Evolutionary conservation across 768 basidiomycete species (phyloP).

Genomic region (Termitomyces sp.): DNA sequence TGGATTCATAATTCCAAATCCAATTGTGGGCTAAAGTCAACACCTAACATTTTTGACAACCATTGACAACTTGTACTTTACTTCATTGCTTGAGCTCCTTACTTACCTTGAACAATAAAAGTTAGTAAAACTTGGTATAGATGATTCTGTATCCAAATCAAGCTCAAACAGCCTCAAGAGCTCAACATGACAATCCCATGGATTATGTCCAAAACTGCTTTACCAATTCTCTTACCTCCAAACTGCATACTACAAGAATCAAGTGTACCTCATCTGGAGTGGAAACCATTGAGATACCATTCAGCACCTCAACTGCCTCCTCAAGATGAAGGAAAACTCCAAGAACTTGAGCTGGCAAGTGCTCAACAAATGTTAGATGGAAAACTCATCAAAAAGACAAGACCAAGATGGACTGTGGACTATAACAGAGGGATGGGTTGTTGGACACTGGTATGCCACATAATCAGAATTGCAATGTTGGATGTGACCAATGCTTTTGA

Average conservation of each 20-base stretch:
- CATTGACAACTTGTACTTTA: neutral
- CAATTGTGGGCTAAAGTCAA: neutral
- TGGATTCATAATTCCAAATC: too few relatives aligned
- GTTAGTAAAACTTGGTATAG: neutral
- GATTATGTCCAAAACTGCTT: conserved; percentile 17
- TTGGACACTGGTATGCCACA: conserved; percentile 70
- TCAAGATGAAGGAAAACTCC: conserved; percentile 68
- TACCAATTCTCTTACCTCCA: conserved; percentile 57
- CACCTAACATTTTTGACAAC: neutral
- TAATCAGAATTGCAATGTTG: neutral
- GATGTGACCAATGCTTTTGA: conserved; percentile 3
- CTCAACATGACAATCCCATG: neutral
- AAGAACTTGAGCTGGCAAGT: conserved; percentile 78
- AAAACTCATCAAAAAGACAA: conserved; percentile 84
- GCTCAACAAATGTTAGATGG: conserved; percentile 73
- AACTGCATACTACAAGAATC: conserved; percentile 33
- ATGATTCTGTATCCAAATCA: neutral
- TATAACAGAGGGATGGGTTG: conserved; percentile 87
- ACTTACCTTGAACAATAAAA: neutral
- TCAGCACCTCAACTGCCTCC: conserved; percentile 77
- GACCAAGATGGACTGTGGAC: conserved; percentile 92
- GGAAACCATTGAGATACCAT: conserved; percentile 72
- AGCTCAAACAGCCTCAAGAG: neutral
- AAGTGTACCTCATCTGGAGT: conserved; percentile 50
- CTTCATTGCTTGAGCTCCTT: neutral